Evolutionary conservation across 1,139 yeast genomes (phyloP).

Genomic region (Blastobotrys illinoisensis): DNA sequence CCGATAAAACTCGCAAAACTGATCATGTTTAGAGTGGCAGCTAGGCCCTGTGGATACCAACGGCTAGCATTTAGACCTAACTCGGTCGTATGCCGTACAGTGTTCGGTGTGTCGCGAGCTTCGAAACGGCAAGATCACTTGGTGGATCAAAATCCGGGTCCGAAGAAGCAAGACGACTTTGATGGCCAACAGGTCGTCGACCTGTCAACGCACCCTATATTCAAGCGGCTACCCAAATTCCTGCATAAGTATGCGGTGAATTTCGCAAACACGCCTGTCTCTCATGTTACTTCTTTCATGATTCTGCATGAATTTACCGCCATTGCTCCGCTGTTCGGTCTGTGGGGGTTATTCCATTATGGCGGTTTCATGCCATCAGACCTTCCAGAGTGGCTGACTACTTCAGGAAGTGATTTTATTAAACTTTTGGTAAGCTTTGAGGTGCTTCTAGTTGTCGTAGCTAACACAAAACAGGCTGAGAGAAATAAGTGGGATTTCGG

Average conservation of each 20-base stretch:
- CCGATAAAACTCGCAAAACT: not conserved
- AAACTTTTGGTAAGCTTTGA: constrained; percentile 39
- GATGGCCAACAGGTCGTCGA: constrained; percentile 6
- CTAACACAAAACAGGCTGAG: constrained; percentile 21
- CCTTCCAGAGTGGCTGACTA: constrained; percentile 60
- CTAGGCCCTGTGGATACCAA: not conserved
- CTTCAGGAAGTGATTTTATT: constrained; percentile 56
- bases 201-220: constrained; percentile 11
- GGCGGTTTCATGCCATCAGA: constrained; percentile 44
- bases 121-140: not conserved
- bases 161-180: not conserved
- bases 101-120: constrained; percentile 6
- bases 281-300: constrained; percentile 68
- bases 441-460: not conserved
- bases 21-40: not conserved
- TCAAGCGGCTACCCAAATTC: constrained; percentile 38
- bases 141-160: not conserved
- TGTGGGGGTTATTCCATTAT: constrained; percentile 72
- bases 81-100: not conserved
- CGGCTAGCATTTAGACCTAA: not conserved
- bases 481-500: constrained; percentile 32
- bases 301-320: constrained; percentile 86
- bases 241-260: constrained; percentile 46
- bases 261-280: constrained; percentile 56
- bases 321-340: constrained; percentile 64